Base-by-base conservation (phyloP, 164 flowering plant species). In the Aristolochia contorta region DNA sequence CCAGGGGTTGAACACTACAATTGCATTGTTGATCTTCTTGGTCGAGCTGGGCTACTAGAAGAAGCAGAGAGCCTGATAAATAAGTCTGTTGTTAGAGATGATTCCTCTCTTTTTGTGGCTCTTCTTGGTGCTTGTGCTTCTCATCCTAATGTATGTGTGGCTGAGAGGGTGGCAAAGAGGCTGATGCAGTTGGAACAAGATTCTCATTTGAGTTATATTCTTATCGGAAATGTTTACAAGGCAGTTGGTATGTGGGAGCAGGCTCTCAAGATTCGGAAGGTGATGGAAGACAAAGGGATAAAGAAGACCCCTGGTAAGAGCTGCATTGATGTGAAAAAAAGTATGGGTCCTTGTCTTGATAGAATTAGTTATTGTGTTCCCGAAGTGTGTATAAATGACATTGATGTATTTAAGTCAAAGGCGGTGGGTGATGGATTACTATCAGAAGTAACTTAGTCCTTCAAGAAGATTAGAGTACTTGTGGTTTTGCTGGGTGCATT, bases 1-100 rank as follows among this genome's bases (percentile, higher is more conserved):
- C 66, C 91, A 32, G 86, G 82, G 57, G 56, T 75, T 9, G 89
- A 89, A 71, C 93, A 87, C 65, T 80, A 72, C 59, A 85, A 72
- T 73, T 91, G 96, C 78, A 85, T 89, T 92, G 87, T 87, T 56
- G 92, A 85, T 76, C 89, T 91, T 53, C 73, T 89, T 23, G 91
- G 96, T 33, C 83, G 96, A 41, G 92, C 94, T 19, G 94, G 94
- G 23, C 65, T 83, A 50, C 58, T 89, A 8, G 91, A 89, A 74
- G 97, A 89, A 74, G 96, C 96, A 61, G 96, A 91, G 66, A 43
- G 50, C 56, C 75, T 91, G 78, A 64, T 91, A 53, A 62, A 55
- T 69, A 76, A 72, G 15, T 67, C 84, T 19, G 81, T 70, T 32
- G 54, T 69, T 41, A 73, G 19, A 19, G 61, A 69, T 48, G 78